Percentiles rank a stretch among this genome's conserved stretches.
These are phyloP conservation scores for Coemansia furcata DNA, from an alignment of 192 early-diverging fungal genomes.

Conservation along the genomic window DNA sequence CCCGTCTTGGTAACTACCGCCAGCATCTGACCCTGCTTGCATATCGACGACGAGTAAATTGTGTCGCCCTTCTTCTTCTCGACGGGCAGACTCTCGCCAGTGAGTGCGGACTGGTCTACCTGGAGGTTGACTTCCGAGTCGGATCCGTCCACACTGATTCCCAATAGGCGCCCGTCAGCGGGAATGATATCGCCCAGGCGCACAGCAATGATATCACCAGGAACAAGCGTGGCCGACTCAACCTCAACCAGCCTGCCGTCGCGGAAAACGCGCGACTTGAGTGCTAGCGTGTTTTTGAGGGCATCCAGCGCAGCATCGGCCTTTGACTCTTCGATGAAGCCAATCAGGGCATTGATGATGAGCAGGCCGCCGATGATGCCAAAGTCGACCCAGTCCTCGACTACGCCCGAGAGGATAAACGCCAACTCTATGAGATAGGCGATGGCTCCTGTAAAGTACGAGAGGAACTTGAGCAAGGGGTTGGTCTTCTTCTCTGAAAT, in stretches of 20 bases:
- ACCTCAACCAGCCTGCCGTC: slow-evolving; percentile 73
- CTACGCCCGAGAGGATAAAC: slow-evolving; percentile 74
- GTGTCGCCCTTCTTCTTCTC: slow-evolving; percentile 77
- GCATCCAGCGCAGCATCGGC: slow-evolving; percentile 93
- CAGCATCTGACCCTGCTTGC: slow-evolving; percentile 94
- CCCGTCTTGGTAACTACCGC: slow-evolving; percentile 92
- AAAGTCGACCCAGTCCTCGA: slow-evolving; percentile 79
- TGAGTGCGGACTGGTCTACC: slow-evolving; percentile 92
- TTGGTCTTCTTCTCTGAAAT: slow-evolving; percentile 82
- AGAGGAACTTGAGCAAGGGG: slow-evolving; percentile 79
- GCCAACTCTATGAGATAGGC: slow-evolving; percentile 89
- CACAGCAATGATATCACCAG: slow-evolving; percentile 88
- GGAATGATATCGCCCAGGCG: slow-evolving; percentile 94
- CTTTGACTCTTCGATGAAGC: slow-evolving; percentile 91
- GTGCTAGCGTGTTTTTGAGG: slow-evolving; percentile 88
- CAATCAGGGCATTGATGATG: slow-evolving; percentile 87
- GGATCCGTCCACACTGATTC: slow-evolving; percentile 75
- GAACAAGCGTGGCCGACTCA: slow-evolving; percentile 75
- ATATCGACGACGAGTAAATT: slow-evolving; percentile 89
- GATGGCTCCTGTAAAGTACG: slow-evolving; percentile 88
- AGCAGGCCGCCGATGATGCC: slow-evolving; percentile 78
- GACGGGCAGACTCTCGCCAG: slow-evolving; percentile 92
- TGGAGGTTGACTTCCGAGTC: slow-evolving; percentile 73
- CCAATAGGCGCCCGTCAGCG: slow-evolving; percentile 82
- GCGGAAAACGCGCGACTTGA: slow-evolving; percentile 79